These are phyloP conservation scores for Rubus idaeus DNA, from an alignment of 306 rosid genomes.

Conservation along the genomic window DNA sequence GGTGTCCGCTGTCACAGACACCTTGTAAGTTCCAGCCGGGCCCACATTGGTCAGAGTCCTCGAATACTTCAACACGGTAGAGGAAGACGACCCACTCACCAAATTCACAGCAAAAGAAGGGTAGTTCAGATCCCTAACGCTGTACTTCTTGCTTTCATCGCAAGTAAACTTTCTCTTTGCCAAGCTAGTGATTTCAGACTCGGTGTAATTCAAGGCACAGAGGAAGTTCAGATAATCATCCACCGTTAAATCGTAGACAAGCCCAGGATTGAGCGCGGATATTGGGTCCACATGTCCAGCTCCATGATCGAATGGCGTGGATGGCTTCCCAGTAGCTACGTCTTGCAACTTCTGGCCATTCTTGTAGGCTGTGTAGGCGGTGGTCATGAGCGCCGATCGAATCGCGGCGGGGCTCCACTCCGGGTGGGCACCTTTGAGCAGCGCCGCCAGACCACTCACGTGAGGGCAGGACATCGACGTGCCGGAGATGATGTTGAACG, in stretches of 20 bases:
- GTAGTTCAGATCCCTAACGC: conserved; percentile 58
- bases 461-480: conserved; percentile 98
- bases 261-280: conserved; percentile 71
- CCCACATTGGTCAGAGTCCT: conserved; percentile 74
- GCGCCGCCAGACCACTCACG: conserved; percentile 69
- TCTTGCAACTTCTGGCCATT: conserved; percentile 45
- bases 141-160: conserved; percentile 41
- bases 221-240: conserved; percentile 65
- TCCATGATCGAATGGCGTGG: conserved; percentile 70
- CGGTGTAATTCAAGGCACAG: conserved; percentile 64
- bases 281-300: conserved; percentile 79
- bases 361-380: conserved; percentile 59
- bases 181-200: conserved; percentile 27
- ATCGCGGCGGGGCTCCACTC: conserved; percentile 83
- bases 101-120: conserved; percentile 69
- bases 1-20: conserved; percentile 23
- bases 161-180: conserved; percentile 52
- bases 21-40: conserved; percentile 48
- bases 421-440: conserved; percentile 61
- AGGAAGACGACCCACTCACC: conserved; percentile 21
- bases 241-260: conserved; percentile 62
- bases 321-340: conserved; percentile 43
- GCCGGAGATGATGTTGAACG: conserved; percentile 75
- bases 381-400: conserved; percentile 81
- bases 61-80: conserved; percentile 42